Evolutionary conservation across 2,329 filamentous ascomycete genomes (phyloP).

Genomic region (Alternaria solani): DNA sequence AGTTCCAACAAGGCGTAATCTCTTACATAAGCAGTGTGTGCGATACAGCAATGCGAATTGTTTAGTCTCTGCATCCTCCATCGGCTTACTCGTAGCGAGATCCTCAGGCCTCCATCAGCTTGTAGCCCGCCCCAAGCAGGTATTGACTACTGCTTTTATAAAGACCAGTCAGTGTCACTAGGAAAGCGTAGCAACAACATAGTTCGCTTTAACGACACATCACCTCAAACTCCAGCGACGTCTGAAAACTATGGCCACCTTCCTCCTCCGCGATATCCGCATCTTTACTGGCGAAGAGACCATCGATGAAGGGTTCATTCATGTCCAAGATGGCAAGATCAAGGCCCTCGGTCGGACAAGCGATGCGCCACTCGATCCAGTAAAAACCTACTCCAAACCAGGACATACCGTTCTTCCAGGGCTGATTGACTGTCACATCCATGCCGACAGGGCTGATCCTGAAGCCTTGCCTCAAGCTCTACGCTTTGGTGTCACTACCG

Average conservation of each 20-base stretch:
- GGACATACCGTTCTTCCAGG: constrained; percentile 60
- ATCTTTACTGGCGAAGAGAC: constrained; percentile 58
- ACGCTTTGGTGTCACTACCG: constrained; percentile 61
- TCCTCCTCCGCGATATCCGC: constrained; percentile 54
- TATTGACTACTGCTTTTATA: background rate
- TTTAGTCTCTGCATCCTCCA: background rate
- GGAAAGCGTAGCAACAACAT: background rate
- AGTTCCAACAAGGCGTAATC: background rate
- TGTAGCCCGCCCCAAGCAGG: background rate
- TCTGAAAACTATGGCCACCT: constrained; percentile 40
- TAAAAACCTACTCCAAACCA: constrained; percentile 52
- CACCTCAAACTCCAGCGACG: background rate
- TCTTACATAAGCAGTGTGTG: background rate
- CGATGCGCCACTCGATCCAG: constrained; percentile 20
- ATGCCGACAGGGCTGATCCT: constrained; percentile 54
- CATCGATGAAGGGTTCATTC: constrained; percentile 53
- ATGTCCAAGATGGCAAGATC: constrained; percentile 55
- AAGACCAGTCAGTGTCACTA: background rate
- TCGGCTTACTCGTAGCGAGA: background rate
- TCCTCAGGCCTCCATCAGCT: background rate
- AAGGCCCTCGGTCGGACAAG: constrained; percentile 36
- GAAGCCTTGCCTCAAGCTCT: constrained; percentile 55
- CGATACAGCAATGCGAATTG: background rate
- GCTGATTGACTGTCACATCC: constrained; percentile 61
- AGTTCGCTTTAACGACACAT: background rate